These are phyloP conservation scores for Colletotrichum camelliae DNA, from an alignment of 2,329 filamentous ascomycete genomes.

Conservation along the genomic window DNA sequence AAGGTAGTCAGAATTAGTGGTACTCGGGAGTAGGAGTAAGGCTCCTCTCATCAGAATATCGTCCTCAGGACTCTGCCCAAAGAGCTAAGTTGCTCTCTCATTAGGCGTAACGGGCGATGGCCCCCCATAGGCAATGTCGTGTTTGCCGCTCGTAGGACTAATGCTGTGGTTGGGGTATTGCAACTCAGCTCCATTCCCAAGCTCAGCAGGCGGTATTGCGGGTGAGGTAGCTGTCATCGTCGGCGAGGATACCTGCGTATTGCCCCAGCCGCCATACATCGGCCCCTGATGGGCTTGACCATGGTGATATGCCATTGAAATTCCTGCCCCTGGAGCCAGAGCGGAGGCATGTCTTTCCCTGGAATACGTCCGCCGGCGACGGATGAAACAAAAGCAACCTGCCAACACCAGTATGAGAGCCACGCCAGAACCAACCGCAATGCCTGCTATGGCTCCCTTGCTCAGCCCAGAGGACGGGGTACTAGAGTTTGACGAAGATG, in stretches of 20 bases:
- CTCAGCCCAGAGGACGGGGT: neutral
- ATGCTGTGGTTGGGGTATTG: neutral
- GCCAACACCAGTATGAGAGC: neutral
- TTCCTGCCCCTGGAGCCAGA: neutral
- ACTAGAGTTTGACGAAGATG: neutral
- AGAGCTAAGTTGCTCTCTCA: neutral
- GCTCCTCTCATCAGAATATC: too few species aligned
- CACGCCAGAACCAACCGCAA: neutral
- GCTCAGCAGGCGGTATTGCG: neutral
- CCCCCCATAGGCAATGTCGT: neutral
- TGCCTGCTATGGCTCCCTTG: neutral
- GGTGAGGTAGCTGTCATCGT: neutral
- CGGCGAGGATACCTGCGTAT: neutral
- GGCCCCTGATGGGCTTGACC: neutral
- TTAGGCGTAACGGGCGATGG: rapidly evolving
- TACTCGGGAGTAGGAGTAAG: too few species aligned
- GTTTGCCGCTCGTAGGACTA: neutral
- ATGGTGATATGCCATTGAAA: neutral
- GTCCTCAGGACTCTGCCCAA: neutral
- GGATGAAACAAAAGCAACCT: neutral
- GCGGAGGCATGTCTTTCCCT: neutral
- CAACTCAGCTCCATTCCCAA: neutral
- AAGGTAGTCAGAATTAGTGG: too few species aligned
- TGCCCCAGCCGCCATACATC: neutral
- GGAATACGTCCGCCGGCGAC: neutral